Base-by-base conservation (phyloP, 2,329 filamentous ascomycete genomes). In the Hymenoscyphus scutula region DNA sequence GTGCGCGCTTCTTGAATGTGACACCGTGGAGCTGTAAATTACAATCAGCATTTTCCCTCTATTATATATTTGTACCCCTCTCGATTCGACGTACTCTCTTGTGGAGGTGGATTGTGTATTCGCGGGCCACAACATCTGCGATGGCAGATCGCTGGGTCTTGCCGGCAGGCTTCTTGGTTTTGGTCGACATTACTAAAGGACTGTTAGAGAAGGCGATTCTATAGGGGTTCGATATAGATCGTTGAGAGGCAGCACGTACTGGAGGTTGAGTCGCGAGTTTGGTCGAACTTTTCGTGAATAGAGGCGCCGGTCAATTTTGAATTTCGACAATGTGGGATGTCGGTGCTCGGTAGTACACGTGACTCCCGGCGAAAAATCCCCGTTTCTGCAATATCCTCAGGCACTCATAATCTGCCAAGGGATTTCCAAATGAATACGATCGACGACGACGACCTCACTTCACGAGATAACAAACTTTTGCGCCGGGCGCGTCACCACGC, bases 71-170 rank as follows among this genome's bases (percentile, higher is more conserved):
- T 66, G 53, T 58, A 45, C 58, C 60, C 53, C 37, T 27, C 56
- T 60, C 59, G 58, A 54, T 65, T 65, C 65, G 80, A 90, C 90
- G 80, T 93, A 96, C 91, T 83, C 94, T 90, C 91, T 97, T 98
- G 91, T 99, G 95, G 76, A 99, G 85, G 88, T 99, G 94, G 85
- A 99, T 98, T 82, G 95, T 99, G 89, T 99, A 99, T 87, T 99
- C 96, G 87, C 95, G 92, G 77, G 95, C 89, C 81, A 99, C 94
- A 79, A 99, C 96, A 83, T 99, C 94, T 82, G 92, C 89, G 82
- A 99, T 97, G 84, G 96, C 96, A 82, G 92, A 97, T 79, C 93
- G 91, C 76, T 81, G 79, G 74, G 80, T 75, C 83, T 89, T 90
- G 84, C 89, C 89, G 75, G 84, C 78, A 70, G 83, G 81, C 82